These are phyloP conservation scores for Rutstroemia sydowiana DNA, from an alignment of 2,329 filamentous ascomycete genomes.

Conservation along the genomic window DNA sequence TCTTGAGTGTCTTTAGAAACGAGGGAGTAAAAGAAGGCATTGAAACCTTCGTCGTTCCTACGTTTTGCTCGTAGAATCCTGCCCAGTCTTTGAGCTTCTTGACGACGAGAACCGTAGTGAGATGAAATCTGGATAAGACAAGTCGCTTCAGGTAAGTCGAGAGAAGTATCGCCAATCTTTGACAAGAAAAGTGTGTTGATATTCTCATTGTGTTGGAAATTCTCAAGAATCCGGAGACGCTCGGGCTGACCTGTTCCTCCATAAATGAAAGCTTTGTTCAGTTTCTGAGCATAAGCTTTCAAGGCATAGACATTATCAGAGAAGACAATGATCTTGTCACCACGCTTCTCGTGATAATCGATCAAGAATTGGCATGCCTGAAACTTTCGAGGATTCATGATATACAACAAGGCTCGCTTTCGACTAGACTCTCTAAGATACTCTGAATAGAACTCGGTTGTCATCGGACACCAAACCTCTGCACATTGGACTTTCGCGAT, in stretches of 20 bases:
- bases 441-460: conserved; percentile 93
- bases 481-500: conserved; percentile 97
- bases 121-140: conserved; percentile 96
- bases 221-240: conserved; percentile 79
- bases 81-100: conserved; percentile 89
- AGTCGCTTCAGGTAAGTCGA: conserved; percentile 92
- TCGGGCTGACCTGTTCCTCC: conserved; percentile 78
- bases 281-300: conserved; percentile 73
- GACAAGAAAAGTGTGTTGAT: conserved; percentile 93
- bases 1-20: conserved; percentile 97
- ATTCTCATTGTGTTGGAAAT: conserved; percentile 86
- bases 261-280: conserved; percentile 85
- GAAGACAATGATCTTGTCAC: conserved; percentile 97
- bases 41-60: conserved; percentile 95
- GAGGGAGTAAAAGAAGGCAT: conserved; percentile 96
- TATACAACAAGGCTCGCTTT: conserved; percentile 68
- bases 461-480: conserved; percentile 99
- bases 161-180: conserved; percentile 97
- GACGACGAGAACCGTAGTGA: conserved; percentile 92
- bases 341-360: conserved; percentile 88
- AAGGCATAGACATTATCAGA: conserved; percentile 95
- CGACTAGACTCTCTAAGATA: conserved; percentile 68
- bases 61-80: conserved; percentile 92
- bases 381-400: conserved; percentile 97
- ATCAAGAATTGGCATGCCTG: conserved; percentile 98